Evolutionary conservation across 768 basidiomycete genomes (phyloP).

Genomic region (Crucibulum laeve): DNA sequence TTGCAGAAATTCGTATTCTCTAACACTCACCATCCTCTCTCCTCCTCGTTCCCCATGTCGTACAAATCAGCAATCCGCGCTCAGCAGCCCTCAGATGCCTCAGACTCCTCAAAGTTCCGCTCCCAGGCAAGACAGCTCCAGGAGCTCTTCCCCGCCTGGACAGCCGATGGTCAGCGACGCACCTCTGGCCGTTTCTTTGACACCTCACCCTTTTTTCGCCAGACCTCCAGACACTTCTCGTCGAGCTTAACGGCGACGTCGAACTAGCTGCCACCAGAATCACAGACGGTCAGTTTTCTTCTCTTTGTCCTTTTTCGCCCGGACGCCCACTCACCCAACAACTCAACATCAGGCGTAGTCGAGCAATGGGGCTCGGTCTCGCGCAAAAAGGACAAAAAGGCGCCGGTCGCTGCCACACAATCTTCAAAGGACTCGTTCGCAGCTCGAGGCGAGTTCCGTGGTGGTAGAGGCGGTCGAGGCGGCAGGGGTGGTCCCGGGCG

Average conservation of each 20-base stretch:
- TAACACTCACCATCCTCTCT: slow-evolving; percentile 14
- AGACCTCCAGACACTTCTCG: slow-evolving; percentile 69
- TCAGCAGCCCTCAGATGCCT: slow-evolving; percentile 25
- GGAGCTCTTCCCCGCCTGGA: slow-evolving; percentile 69
- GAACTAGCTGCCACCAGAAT: slow-evolving; percentile 70
- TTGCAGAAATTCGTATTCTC: slow-evolving; percentile 15
- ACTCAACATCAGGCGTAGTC: slow-evolving; percentile 49
- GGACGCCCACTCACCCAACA: slow-evolving; percentile 12
- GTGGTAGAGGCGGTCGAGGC: slow-evolving; percentile 42
- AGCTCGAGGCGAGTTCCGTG: slow-evolving; percentile 51
- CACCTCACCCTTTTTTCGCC: slow-evolving; percentile 9
- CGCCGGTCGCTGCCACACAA: slow-evolving; percentile 32
- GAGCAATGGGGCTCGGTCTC: slow-evolving; percentile 82
- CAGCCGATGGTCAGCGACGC: slow-evolving; percentile 53
- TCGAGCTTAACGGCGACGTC: slow-evolving; percentile 66
- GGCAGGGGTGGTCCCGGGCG: slow-evolving; percentile 14
- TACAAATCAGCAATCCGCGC: slow-evolving; percentile 46
- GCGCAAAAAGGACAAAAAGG: slow-evolving; percentile 87
- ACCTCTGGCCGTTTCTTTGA: slow-evolving; percentile 1
- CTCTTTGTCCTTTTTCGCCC: slow-evolving; percentile 6
- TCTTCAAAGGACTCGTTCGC: slow-evolving; percentile 50
- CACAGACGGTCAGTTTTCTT: slow-evolving; percentile 53
- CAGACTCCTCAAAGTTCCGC: slow-evolving; percentile 42
- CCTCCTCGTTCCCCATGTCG: slow-evolving; percentile 39
- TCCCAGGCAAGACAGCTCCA: slow-evolving; percentile 56